phyloP scores from a whole-genome alignment of 345 rosid species.

The Stellera chamaejasme region DNA sequence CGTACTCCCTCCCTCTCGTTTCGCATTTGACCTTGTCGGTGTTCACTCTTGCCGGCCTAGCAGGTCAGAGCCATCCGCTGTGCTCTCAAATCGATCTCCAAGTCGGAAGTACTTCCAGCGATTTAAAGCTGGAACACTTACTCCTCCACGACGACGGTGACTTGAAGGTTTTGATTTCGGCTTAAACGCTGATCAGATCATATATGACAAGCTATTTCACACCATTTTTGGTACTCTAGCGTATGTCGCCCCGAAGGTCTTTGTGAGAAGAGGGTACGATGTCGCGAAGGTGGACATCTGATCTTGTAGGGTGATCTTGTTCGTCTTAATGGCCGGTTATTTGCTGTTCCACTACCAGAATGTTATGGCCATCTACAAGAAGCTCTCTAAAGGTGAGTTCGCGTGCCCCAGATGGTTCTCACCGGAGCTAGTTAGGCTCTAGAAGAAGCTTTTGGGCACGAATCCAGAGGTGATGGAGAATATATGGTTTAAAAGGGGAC shows the following conservation, averaged over 20 bases:
- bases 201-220: constrained; percentile 64
- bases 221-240: constrained; percentile 89
- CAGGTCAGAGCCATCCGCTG: too few species aligned
- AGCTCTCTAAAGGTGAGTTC: constrained; percentile 64
- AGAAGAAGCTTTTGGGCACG: constrained; percentile 55
- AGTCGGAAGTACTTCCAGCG: constrained; percentile 68
- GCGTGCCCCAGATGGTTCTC: constrained; percentile 76
- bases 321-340: constrained; percentile 66
- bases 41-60: too few species aligned
- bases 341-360: constrained; percentile 81
- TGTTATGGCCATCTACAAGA: constrained; percentile 68
- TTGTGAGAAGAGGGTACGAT: constrained; percentile 65
- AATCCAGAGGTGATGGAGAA: constrained; percentile 74
- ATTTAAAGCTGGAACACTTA: constrained; percentile 74
- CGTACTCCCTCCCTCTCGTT: too few species aligned
- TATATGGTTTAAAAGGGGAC: constrained; percentile 74
- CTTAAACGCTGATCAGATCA: constrained; percentile 61
- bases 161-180: constrained; percentile 82
- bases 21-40: too few species aligned
- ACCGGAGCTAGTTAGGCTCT: constrained; percentile 44
- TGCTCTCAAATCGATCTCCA: too few species aligned
- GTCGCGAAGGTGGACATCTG: constrained; percentile 80
- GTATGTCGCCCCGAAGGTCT: constrained; percentile 77
- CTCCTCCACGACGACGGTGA: constrained; percentile 65
- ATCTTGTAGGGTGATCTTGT: constrained; percentile 86